Percentiles rank a stretch among this genome's conserved stretches.
Evolutionary conservation across 495 filamentous ascomycete species (phyloP).

Genomic region (Penicillium pulvis): DNA sequence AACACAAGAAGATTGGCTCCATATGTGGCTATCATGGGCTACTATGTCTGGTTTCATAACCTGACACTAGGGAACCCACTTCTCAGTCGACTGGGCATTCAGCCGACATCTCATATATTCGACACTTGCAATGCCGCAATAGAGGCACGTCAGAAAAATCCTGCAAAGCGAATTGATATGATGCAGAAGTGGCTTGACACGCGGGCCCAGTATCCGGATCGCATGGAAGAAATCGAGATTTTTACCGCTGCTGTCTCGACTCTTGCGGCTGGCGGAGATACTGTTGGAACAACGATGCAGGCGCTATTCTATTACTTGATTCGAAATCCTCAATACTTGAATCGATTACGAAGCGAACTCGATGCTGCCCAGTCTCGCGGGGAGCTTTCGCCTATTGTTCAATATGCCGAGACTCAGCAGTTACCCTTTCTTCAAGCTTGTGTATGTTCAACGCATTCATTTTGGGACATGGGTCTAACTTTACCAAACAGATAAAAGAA

Average conservation of each 20-base stretch:
- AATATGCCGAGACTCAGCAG: constrained; percentile 27
- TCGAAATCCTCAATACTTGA: constrained; percentile 34
- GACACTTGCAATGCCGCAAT: constrained; percentile 43
- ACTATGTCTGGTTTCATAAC: constrained; percentile 42
- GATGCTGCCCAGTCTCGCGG: constrained; percentile 29
- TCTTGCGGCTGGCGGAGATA: constrained; percentile 49
- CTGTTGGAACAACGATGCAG: constrained; percentile 40
- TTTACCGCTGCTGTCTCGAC: constrained; percentile 39
- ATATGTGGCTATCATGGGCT: constrained; percentile 39
- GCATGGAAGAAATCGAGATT: constrained; percentile 44
- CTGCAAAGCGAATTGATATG: constrained; percentile 43
- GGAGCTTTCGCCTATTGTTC: constrained; percentile 29
- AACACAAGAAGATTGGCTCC: constrained; percentile 39
- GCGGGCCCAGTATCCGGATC: constrained; percentile 37
- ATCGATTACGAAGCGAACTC: constrained; percentile 35
- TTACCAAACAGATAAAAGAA: constrained; percentile 46
- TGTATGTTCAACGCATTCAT: constrained; percentile 18
- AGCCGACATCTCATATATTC: constrained; percentile 45
- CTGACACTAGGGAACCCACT: constrained; percentile 45
- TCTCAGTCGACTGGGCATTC: constrained; percentile 37
- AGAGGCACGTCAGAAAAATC: constrained; percentile 36
- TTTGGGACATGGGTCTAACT: neutral
- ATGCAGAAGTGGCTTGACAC: constrained; percentile 46
- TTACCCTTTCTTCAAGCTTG: constrained; percentile 42
- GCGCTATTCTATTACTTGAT: constrained; percentile 39